Base-by-base conservation (phyloP, 306 rosid genomes). In the Ochetophila trinervis region DNA sequence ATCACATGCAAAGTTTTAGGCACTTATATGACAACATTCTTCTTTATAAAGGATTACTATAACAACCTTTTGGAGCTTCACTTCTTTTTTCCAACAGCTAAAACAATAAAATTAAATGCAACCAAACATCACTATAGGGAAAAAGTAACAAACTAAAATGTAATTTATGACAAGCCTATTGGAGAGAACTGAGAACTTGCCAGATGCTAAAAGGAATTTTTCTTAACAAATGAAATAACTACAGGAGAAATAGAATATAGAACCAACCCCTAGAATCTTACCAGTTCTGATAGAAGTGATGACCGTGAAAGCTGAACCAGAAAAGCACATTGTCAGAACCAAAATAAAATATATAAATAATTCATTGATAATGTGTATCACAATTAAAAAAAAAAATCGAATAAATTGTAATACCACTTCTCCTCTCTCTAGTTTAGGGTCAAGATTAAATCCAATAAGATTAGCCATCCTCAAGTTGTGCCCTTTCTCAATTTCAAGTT, bases 231-330 rank as follows among this genome's bases (percentile, higher is more conserved):
- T 40, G 45, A 40, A 40, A 40, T 10, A 40, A 40, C 45, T 40
- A 40, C 12, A 40, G 21, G 27, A 62, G 27, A 55, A 2, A 15
- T 13, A 51, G 45, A 24, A 44, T 14, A 5, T 68, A 32, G 50
- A 57, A 45, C 42, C 27, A 18, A 61, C 40, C 50, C 0, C 37
- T 9, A 14, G 48, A 30, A 32, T 70, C 89, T 73, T 85, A 91
- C 99, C 94, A 93, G 81, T 81, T 93, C 99, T 13, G 96, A 80
- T 2, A 90, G 90, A 78, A 93, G 99, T 53, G 92, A 80, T 44
- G 93, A 75, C 71, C 97, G 78, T 22, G 96, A 93, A 56, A 93
- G 91, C 99, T 93, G 94, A 19, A 1, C 19, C 23, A 27, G 57
- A 17, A 70, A 65, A 74, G 20, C 44, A 67, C 47, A 74, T 34